Percentiles rank a stretch among this genome's conserved stretches.
phyloP scores from a whole-genome alignment of 2,329 filamentous ascomycete species.

The Exutisphaerella laricina region DNA sequence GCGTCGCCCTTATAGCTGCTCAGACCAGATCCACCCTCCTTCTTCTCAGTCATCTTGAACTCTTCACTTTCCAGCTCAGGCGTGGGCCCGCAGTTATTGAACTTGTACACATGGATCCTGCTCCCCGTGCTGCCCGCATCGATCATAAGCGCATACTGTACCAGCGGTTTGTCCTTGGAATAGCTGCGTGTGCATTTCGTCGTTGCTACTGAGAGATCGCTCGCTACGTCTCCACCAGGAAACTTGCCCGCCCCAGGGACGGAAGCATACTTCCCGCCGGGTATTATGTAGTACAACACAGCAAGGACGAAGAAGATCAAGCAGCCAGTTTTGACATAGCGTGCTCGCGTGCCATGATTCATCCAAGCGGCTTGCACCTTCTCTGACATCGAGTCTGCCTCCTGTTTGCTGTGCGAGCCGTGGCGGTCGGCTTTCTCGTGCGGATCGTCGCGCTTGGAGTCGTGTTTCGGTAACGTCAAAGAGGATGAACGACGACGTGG shows the following conservation, averaged over 20 bases:
- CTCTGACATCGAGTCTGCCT: constrained; percentile 33
- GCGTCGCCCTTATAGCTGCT: constrained; percentile 85
- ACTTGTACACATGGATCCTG: constrained; percentile 96
- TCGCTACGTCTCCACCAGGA: constrained; percentile 39
- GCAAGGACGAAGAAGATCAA: constrained; percentile 54
- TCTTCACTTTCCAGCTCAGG: constrained; percentile 89
- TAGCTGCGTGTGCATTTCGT: constrained; percentile 75
- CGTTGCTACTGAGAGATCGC: constrained; percentile 58
- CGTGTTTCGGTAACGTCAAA: constrained; percentile 44
- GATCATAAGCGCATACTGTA: constrained; percentile 98
- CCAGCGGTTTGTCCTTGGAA: constrained; percentile 83
- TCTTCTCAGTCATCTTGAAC: constrained; percentile 90
- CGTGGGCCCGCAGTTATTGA: constrained; percentile 97
- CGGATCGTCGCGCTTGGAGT: constrained; percentile 35
- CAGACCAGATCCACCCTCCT: constrained; percentile 68
- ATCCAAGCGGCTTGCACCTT: constrained; percentile 46
- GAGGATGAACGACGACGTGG: constrained; percentile 49
- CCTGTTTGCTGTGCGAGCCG: constrained; percentile 17
- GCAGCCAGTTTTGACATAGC: constrained; percentile 58
- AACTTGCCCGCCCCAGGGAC: constrained; percentile 22
- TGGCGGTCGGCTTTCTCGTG: constrained; percentile 46
- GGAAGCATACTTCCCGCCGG: constrained; percentile 10
- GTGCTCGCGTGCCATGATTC: constrained; percentile 57
- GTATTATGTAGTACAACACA: constrained; percentile 53
- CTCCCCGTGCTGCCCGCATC: constrained; percentile 97